phyloP scores from a whole-genome alignment of 2,329 filamentous ascomycete genomes.

The Fusarium siculi region DNA sequence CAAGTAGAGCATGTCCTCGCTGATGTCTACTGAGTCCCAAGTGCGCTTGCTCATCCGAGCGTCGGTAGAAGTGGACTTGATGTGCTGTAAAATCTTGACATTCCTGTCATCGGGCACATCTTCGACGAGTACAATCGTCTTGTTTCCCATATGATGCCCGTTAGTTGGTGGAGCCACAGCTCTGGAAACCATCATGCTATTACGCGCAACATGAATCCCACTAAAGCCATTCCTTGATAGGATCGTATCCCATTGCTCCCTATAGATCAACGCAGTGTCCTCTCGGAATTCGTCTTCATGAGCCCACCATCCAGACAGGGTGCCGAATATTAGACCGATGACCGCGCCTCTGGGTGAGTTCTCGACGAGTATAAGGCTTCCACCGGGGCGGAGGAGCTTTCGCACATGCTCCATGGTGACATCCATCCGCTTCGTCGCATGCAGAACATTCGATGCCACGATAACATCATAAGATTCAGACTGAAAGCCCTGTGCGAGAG shows the following conservation, averaged over 20 bases:
- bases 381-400: not conserved
- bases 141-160: not conserved
- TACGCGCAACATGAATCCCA: constrained; percentile 1
- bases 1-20: not conserved
- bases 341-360: constrained; percentile 2
- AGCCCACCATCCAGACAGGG: constrained; percentile 7
- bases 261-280: constrained; percentile 5
- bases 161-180: not conserved
- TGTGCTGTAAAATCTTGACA: not conserved
- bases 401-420: not conserved
- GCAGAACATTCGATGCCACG: constrained; percentile 7
- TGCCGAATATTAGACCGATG: constrained; percentile 7
- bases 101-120: not conserved
- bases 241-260: constrained; percentile 1
- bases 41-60: not conserved
- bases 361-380: not conserved
- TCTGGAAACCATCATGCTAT: constrained; percentile 16
- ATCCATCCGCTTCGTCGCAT: constrained; percentile 6
- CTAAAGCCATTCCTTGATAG: not conserved
- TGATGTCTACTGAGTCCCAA: not conserved
- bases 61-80: not conserved
- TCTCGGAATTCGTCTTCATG: constrained; percentile 7
- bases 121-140: not conserved
- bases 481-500: not conserved
- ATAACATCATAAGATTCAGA: constrained; percentile 1